Base-by-base conservation (phyloP, 148 eudicot species). In the Talinum fruticosum region DNA sequence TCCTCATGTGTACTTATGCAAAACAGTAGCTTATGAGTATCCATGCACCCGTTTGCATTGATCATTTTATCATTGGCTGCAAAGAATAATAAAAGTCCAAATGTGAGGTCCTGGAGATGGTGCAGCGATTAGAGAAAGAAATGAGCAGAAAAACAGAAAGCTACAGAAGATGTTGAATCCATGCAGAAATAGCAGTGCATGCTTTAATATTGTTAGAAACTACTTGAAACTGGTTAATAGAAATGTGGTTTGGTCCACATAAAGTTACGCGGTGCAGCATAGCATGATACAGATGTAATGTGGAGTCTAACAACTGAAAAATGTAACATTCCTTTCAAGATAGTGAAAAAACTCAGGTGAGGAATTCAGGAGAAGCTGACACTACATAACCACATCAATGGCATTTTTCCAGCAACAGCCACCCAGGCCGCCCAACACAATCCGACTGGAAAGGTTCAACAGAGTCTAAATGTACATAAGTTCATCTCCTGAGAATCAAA, bases 41-140 rank as follows among this genome's bases (percentile, higher is more conserved):
- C 30, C 66, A n/a, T 62, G 28, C 66, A 28, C 30, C 33, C 10
- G n/a, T 62, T 29, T 8, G 66, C 29, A 8, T 23, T 28, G 36
- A 54, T 80, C 76, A 75, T 59, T 24, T 47, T n/a, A n/a, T n/a
- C n/a, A 81, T 76, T 26, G 83, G 79, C 83, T 81, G 83, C 66
- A 75, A 81, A 49, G 37, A 34, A 68, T n/a, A n/a, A n/a, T 62
- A 71, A 76, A 37, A 34, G n/a, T n/a, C n/a, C n/a, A n/a, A n/a
- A n/a, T n/a, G n/a, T n/a, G n/a, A n/a, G n/a, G n/a, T n/a, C n/a
- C n/a, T n/a, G n/a, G n/a, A n/a, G n/a, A 44, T 26, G 30, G 18
- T 26, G 59, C 45, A 8, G 65, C 59, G 8, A 32, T 4, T 30
- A 19, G 21, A 29, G 2, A 21, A 19, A 21, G 34, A 21, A 36